These are phyloP conservation scores for Phlegmacium glaucopus DNA, from an alignment of 768 basidiomycete genomes.

Conservation along the genomic window DNA sequence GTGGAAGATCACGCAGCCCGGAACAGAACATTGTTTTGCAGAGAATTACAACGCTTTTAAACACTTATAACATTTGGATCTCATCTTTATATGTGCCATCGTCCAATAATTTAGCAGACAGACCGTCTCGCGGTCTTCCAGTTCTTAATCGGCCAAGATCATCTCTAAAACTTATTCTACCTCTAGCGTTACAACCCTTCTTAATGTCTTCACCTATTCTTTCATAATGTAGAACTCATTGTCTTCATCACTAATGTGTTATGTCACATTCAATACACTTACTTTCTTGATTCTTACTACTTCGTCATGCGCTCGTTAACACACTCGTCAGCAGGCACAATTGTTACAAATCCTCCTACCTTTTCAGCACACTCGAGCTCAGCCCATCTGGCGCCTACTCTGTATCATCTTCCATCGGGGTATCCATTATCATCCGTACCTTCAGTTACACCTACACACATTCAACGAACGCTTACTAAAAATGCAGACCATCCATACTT, in stretches of 20 bases:
- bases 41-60: conserved; percentile 19
- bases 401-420: too few species aligned
- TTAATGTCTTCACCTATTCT: not conserved
- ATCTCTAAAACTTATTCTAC: not conserved
- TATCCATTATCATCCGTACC: not conserved
- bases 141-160: not conserved
- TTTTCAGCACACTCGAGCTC: too few species aligned
- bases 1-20: conserved; percentile 21
- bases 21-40: conserved; percentile 27
- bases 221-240: not conserved
- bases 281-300: too few species aligned
- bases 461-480: not conserved
- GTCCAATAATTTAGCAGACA: conserved; percentile 15
- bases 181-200: not conserved
- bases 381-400: too few species aligned
- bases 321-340: too few species aligned
- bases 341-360: too few species aligned
- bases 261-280: not conserved
- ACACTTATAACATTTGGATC: conserved; percentile 22
- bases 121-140: conserved; percentile 18
- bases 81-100: conserved; percentile 23
- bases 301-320: too few species aligned
- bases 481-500: too few species aligned
- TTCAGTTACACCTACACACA: not conserved
- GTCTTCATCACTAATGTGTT: not conserved